Conservation (phyloP, 2,329 filamentous ascomycete genomes). For the Rutstroemia sp. region DNA sequence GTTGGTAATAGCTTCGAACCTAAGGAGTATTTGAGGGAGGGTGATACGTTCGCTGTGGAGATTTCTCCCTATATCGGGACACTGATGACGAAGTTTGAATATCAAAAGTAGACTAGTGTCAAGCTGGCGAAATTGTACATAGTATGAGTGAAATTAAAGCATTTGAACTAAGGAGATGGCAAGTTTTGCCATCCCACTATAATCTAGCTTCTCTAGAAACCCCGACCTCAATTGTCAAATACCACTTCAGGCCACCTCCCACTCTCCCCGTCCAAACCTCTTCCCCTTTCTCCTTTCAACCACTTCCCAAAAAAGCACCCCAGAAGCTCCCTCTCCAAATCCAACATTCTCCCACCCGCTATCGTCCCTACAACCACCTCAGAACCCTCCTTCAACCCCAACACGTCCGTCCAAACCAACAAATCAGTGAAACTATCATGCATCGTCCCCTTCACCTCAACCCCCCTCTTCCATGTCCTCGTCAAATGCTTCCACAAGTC, state of each 20-base stretch:
- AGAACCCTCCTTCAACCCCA: not conserved
- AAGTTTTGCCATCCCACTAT: too few species aligned
- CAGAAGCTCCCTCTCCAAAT: conserved; percentile 20
- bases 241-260: conserved; percentile 19
- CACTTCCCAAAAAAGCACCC: conserved; percentile 18
- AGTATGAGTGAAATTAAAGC: not conserved
- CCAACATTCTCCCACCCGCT: conserved; percentile 16
- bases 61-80: conserved; percentile 42
- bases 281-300: conserved; percentile 11
- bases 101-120: conserved; percentile 25
- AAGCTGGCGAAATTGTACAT: not conserved
- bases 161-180: too few species aligned
- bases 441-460: conserved; percentile 24
- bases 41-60: conserved; percentile 42
- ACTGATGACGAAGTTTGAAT: conserved; percentile 36
- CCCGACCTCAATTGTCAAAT: not conserved
- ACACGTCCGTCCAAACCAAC: not conserved
- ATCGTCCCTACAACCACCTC: conserved; percentile 20
- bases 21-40: conserved; percentile 36
- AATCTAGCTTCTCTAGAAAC: too few species aligned
- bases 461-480: conserved; percentile 27
- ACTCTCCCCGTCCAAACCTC: conserved; percentile 13
- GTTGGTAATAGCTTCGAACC: conserved; percentile 26
- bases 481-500: conserved; percentile 20
- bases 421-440: conserved; percentile 31